Conservation (phyloP, 2,329 filamentous ascomycete species). For the Pseudocercospora macadamiae region DNA sequence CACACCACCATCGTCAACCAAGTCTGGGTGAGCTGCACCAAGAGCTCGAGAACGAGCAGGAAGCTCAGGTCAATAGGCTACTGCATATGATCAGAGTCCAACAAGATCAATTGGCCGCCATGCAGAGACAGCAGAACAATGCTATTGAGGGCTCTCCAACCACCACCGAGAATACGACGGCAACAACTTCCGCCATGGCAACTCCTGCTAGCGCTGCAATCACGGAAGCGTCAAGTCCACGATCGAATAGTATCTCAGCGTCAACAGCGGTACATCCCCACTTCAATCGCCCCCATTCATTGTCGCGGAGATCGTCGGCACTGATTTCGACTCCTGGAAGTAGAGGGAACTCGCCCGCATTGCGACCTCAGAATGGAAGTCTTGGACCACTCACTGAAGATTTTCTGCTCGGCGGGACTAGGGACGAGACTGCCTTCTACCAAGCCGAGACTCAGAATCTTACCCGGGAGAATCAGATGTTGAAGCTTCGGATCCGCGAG, state of each 20-base stretch:
- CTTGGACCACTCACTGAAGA: constrained; percentile 53
- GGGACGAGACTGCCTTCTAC: constrained; percentile 78
- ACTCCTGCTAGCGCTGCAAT: constrained; percentile 50
- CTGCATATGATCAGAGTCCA: constrained; percentile 76
- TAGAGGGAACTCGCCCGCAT: constrained; percentile 46
- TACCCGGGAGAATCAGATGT: constrained; percentile 79
- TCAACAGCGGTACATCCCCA: constrained; percentile 26
- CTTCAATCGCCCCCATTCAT: constrained; percentile 37
- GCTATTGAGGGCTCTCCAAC: constrained; percentile 22
- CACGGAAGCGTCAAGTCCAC: constrained; percentile 33
- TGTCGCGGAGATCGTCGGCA: constrained; percentile 51
- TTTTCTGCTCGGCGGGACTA: constrained; percentile 59
- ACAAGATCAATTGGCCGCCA: constrained; percentile 67
- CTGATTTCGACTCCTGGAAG: constrained; percentile 37
- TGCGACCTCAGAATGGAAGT: constrained; percentile 60
- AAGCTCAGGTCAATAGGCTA: constrained; percentile 77
- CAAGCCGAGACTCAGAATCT: constrained; percentile 80
- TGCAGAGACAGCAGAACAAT: constrained; percentile 55
- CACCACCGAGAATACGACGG: constrained; percentile 28
- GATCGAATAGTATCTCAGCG: constrained; percentile 19
- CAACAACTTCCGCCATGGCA: constrained; percentile 41
- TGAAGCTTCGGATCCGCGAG: constrained; percentile 73
- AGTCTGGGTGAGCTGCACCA: constrained; percentile 78
- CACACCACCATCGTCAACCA: constrained; percentile 64
- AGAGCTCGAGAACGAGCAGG: constrained; percentile 77